Evolutionary conservation across 2,329 filamentous ascomycete species (phyloP).

Genomic region (Cladosporium phlei): DNA sequence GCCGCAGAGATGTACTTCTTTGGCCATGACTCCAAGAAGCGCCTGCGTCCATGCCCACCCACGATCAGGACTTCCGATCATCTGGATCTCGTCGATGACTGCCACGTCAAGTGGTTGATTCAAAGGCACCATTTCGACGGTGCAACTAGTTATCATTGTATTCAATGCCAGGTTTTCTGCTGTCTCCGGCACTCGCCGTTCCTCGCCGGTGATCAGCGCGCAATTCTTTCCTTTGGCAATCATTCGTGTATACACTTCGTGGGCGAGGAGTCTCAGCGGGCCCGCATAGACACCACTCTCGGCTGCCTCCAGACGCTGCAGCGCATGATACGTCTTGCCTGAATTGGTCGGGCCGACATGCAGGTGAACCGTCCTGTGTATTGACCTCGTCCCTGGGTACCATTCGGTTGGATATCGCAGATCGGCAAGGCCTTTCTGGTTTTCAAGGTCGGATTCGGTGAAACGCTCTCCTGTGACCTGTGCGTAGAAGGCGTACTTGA

Average conservation of each 20-base stretch:
- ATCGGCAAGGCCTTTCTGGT: slow-evolving; percentile 67
- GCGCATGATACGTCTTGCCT: slow-evolving; percentile 91
- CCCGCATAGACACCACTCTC: slow-evolving; percentile 82
- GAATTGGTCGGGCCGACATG: slow-evolving; percentile 98
- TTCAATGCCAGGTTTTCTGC: slow-evolving; percentile 44
- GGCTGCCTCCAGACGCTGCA: slow-evolving; percentile 75
- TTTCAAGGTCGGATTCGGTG: slow-evolving; percentile 51
- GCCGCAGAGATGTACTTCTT: slow-evolving; percentile 89
- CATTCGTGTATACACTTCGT: slow-evolving; percentile 90
- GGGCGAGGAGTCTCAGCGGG: slow-evolving; percentile 79
- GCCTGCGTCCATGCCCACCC: slow-evolving; percentile 96
- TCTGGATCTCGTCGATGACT: slow-evolving; percentile 97
- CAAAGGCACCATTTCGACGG: slow-evolving; percentile 80
- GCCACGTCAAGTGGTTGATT: slow-evolving; percentile 71
- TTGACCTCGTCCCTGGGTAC: slow-evolving; percentile 76
- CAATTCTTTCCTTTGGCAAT: slow-evolving; percentile 71
- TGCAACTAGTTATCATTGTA: slow-evolving; percentile 68
- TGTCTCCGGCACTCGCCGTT: slow-evolving; percentile 60
- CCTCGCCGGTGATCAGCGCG: slow-evolving; percentile 84
- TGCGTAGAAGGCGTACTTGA: slow-evolving; percentile 65
- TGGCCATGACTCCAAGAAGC: slow-evolving; percentile 77
- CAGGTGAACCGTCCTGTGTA: slow-evolving; percentile 80
- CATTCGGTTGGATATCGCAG: slow-evolving; percentile 86
- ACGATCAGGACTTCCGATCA: slow-evolving; percentile 75
- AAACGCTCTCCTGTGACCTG: slow-evolving; percentile 57